phyloP scores from a whole-genome alignment of 2,329 filamentous ascomycete genomes.

The Ilyonectria mors-panacis region DNA sequence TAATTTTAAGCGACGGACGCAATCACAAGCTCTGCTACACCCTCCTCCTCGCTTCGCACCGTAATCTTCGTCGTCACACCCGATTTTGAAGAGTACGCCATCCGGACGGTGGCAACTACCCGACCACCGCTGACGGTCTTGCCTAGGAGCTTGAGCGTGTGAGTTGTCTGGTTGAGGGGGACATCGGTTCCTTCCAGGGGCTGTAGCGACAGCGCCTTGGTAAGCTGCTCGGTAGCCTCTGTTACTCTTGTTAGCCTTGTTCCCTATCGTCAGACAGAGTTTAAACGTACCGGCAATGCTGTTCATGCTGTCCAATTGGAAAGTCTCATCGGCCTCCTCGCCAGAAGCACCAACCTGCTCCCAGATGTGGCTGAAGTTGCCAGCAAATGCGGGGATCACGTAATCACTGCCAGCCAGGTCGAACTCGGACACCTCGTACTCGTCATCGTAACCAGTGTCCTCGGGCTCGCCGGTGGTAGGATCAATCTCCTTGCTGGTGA shows the following conservation, averaged over 20 bases:
- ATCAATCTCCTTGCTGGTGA: constrained; percentile 98
- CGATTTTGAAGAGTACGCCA: constrained; percentile 93
- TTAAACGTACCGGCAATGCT: constrained; percentile 85
- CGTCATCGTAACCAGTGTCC: constrained; percentile 93
- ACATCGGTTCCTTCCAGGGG: constrained; percentile 96
- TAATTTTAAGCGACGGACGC: constrained; percentile 81
- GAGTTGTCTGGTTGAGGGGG: constrained; percentile 87
- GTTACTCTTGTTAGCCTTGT: constrained; percentile 46
- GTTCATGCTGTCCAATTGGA: constrained; percentile 90
- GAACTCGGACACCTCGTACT: constrained; percentile 96
- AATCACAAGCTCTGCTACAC: constrained; percentile 87
- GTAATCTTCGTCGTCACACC: constrained; percentile 97
- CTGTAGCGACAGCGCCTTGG: constrained; percentile 89
- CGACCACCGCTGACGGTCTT: constrained; percentile 94
- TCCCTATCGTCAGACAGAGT: too few relatives aligned
- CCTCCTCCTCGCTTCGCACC: constrained; percentile 92
- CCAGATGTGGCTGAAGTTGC: constrained; percentile 97
- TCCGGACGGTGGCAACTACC: constrained; percentile 88
- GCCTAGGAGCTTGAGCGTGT: constrained; percentile 95
- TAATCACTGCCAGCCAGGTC: constrained; percentile 95
- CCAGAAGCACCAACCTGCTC: constrained; percentile 91
- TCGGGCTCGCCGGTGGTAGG: constrained; percentile 94
- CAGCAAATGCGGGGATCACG: constrained; percentile 91
- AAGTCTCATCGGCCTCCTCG: constrained; percentile 91
- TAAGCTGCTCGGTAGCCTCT: constrained; percentile 94